Conservation (phyloP, 306 rosid species). For the Quillaja saponaria region DNA sequence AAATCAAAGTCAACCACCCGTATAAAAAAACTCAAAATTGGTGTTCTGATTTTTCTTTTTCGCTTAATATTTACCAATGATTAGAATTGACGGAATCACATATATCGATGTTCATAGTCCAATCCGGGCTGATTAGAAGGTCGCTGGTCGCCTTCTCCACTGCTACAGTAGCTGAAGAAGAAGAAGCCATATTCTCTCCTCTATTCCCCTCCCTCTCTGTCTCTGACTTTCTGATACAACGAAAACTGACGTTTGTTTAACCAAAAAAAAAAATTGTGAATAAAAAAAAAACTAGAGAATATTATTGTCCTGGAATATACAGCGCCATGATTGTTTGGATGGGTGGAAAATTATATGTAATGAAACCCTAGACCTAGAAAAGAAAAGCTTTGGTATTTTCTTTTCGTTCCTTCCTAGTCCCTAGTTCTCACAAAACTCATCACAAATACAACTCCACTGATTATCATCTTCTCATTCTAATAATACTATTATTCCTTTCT, state of each 20-base stretch:
- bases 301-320: conserved; percentile 17
- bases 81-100: conserved; percentile 93
- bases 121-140: conserved; percentile 96
- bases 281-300: conserved; percentile 17
- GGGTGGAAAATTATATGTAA: conserved; percentile 28
- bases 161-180: conserved; percentile 89
- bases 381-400: neutral
- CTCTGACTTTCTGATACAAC: conserved; percentile 29
- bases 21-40: conserved; percentile 26
- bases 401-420: conserved; percentile 4
- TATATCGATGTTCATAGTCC: conserved; percentile 99
- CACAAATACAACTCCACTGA: conserved; percentile 28
- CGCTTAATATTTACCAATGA: conserved; percentile 63
- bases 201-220: conserved; percentile 18
- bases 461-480: conserved; percentile 22
- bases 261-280: neutral
- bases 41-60: conserved; percentile 10
- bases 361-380: conserved; percentile 49
- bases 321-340: conserved; percentile 25
- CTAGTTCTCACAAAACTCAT: conserved; percentile 19
- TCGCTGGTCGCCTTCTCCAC: conserved; percentile 99
- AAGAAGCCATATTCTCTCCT: conserved; percentile 50
- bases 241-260: conserved; percentile 16
- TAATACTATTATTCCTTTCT: conserved; percentile 17
- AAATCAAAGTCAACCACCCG: conserved; percentile 44